These are phyloP conservation scores for Verticillium isaacii DNA, from an alignment of 2,329 filamentous ascomycete species.

Conservation along the genomic window DNA sequence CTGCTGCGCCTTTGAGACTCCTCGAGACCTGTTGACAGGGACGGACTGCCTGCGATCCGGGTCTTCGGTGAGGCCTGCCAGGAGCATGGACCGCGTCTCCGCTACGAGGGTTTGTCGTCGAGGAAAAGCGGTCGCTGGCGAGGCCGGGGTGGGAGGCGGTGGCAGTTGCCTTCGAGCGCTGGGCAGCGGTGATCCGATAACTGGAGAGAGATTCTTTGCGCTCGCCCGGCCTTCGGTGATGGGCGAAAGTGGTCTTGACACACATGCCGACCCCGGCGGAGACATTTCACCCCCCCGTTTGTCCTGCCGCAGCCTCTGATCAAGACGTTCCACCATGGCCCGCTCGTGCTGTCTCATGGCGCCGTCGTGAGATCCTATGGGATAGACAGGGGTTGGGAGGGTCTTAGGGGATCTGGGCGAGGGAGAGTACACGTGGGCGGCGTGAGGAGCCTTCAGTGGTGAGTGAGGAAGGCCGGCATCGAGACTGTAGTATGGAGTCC, in stretches of 20 bases:
- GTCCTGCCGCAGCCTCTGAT: slow-evolving; percentile 18
- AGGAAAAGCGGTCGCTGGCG: slow-evolving; percentile 8
- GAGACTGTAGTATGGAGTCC: slow-evolving; percentile 23
- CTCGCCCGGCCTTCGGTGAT: slow-evolving; percentile 5
- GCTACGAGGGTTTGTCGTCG: slow-evolving; percentile 21
- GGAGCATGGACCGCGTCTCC: slow-evolving; percentile 24
- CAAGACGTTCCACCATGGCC: slow-evolving; percentile 27
- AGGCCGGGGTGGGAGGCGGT: slow-evolving; percentile 12
- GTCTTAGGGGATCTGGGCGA: slow-evolving; percentile 19
- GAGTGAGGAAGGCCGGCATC: slow-evolving; percentile 14
- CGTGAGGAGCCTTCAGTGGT: slow-evolving; percentile 9
- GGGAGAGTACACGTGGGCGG: slow-evolving; percentile 19
- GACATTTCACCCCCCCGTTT: slow-evolving; percentile 8
- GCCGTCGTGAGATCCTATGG: slow-evolving; percentile 21
- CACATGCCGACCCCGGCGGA: slow-evolving; percentile 6
- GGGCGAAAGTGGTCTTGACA: slow-evolving; percentile 9
- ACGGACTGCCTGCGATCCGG: slow-evolving; percentile 21
- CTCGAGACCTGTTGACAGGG: slow-evolving; percentile 6
- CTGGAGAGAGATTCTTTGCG: slow-evolving; percentile 1
- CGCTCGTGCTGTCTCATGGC: slow-evolving; percentile 30
- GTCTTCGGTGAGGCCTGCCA: slow-evolving; percentile 17
- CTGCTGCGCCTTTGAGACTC: slow-evolving; percentile 6
- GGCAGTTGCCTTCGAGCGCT: slow-evolving; percentile 5
- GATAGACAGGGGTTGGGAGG: slow-evolving; percentile 28
- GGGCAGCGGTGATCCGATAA: not conserved